Conservation (phyloP, 208 protist genomes). For the Trypanosoma cruzi region DNA sequence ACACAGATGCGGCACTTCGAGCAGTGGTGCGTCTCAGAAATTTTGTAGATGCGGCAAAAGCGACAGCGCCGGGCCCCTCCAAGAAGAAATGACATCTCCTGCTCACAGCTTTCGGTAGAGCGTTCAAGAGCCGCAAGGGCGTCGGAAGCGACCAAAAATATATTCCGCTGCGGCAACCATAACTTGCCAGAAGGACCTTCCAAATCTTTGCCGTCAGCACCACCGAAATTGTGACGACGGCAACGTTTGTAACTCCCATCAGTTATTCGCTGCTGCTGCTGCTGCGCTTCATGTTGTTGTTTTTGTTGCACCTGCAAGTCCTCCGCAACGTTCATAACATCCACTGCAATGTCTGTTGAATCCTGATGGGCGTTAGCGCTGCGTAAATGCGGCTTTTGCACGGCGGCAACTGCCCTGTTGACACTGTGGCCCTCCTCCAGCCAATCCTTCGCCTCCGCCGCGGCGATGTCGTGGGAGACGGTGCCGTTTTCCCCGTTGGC, state of each 20-base stretch:
- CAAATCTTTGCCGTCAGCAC: not conserved
- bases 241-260: not conserved
- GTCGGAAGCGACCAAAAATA: conserved; percentile 12
- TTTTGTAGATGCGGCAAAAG: conserved; percentile 70
- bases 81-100: conserved; percentile 66
- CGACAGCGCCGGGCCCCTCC: conserved; percentile 48
- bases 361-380: not conserved
- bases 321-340: not conserved
- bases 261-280: not conserved
- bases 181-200: not conserved
- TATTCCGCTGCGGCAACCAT: conserved; percentile 2
- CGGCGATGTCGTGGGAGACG: not conserved
- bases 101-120: conserved; percentile 20
- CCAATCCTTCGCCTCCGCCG: not conserved
- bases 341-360: not conserved
- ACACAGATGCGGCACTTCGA: conserved; percentile 71
- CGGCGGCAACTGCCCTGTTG: conserved; percentile 21
- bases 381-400: not conserved
- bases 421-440: not conserved
- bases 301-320: not conserved
- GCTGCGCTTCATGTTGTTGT: no score
- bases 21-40: conserved; percentile 85
- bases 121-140: conserved; percentile 15
- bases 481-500: not conserved
- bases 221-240: not conserved